Conservation (phyloP, 208 protist genomes). For the Phytomonas francai region DNA sequence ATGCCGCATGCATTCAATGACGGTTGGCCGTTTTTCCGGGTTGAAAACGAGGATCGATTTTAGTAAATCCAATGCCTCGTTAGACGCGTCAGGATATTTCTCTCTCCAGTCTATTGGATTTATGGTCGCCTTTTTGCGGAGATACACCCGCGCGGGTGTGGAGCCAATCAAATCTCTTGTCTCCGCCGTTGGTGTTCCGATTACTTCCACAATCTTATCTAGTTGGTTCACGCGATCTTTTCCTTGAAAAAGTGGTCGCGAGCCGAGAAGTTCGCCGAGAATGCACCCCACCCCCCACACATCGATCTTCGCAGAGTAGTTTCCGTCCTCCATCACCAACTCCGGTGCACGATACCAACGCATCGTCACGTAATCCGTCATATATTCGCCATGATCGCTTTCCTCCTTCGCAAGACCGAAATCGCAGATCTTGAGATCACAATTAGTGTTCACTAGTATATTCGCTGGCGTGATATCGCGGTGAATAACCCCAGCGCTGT, state of each 20-base stretch:
- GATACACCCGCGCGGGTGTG: constrained; percentile 79
- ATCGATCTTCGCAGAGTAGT: constrained; percentile 88
- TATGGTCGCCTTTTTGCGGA: constrained; percentile 63
- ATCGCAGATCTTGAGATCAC: constrained; percentile 95
- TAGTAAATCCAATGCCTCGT: constrained; percentile 84
- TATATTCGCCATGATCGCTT: constrained; percentile 79
- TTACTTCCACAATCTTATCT: constrained; percentile 89
- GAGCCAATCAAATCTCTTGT: constrained; percentile 69
- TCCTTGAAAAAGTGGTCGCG: constrained; percentile 81
- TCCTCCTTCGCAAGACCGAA: constrained; percentile 90
- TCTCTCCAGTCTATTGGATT: constrained; percentile 46
- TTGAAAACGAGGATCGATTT: constrained; percentile 90
- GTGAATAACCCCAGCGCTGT: constrained; percentile 93
- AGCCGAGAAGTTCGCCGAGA: constrained; percentile 82
- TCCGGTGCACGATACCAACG: constrained; percentile 93
- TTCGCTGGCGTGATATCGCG: constrained; percentile 95
- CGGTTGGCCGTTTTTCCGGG: constrained; percentile 87
- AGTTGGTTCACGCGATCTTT: constrained; percentile 87
- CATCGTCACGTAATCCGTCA: constrained; percentile 94
- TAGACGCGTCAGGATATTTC: constrained; percentile 72
- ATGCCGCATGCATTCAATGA: constrained; percentile 86
- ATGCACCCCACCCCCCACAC: constrained; percentile 90
- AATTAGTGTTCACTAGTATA: constrained; percentile 95
- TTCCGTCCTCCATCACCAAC: constrained; percentile 88
- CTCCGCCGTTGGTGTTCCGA: constrained; percentile 85